A percentile compares a stretch with the other conserved stretches of the same genome.
phyloP scores from a whole-genome alignment of 78 protist species.

The Monosiga brevicollis region DNA sequence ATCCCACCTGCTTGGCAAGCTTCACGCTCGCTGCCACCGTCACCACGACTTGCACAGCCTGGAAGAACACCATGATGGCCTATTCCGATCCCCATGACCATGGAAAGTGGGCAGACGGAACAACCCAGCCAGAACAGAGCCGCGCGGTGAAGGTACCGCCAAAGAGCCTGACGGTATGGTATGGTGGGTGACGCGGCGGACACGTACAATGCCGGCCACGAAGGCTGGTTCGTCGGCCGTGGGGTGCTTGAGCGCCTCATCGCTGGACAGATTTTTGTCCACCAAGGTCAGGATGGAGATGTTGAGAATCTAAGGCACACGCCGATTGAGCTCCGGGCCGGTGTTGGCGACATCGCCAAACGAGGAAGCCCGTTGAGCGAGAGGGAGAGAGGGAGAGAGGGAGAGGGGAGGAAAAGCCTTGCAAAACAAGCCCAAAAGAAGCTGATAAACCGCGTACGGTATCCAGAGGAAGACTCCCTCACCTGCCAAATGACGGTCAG shows the following conservation, averaged over 20 bases:
- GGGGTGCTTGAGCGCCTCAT: neutral
- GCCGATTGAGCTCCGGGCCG: neutral
- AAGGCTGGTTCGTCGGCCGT: too few relatives aligned
- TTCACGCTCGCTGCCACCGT: neutral
- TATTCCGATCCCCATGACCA: neutral
- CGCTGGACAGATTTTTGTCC: neutral
- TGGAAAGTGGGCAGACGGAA: too few relatives aligned
- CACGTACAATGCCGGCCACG: too few relatives aligned
- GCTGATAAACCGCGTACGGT: neutral
- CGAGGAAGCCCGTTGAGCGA: neutral
- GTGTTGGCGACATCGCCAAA: neutral
- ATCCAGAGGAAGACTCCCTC: neutral
- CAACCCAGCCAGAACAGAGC: too few relatives aligned
- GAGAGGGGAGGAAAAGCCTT: neutral
- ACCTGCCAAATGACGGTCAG: neutral
- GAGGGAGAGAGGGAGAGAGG: neutral
- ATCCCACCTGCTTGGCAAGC: neutral
- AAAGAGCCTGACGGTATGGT: too few relatives aligned
- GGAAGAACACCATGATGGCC: neutral
- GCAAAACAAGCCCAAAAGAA: neutral
- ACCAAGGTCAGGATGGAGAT: neutral
- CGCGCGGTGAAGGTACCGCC: too few relatives aligned
- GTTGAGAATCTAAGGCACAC: neutral
- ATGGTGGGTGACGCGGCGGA: too few relatives aligned
- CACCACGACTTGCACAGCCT: neutral